These are phyloP conservation scores for Cytospora piceae DNA, from an alignment of 2,329 filamentous ascomycete species.

Conservation along the genomic window DNA sequence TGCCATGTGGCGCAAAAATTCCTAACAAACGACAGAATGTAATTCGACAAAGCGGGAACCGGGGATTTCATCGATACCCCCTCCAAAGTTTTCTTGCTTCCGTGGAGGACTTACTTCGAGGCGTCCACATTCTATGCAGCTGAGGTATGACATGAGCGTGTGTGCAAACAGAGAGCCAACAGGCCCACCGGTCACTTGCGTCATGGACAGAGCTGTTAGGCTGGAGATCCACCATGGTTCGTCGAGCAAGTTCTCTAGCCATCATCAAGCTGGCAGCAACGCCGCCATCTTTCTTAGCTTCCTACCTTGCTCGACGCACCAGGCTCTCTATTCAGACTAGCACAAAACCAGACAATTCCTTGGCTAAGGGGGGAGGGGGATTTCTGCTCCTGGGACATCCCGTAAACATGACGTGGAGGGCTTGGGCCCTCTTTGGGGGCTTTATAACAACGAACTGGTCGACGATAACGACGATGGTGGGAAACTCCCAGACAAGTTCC, in stretches of 20 bases:
- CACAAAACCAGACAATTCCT: background rate
- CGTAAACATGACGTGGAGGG: conserved; percentile 1
- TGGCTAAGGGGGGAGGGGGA: background rate
- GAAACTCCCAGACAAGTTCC: background rate
- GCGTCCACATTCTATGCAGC: background rate
- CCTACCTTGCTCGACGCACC: background rate
- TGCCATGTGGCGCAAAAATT: background rate
- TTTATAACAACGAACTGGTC: background rate
- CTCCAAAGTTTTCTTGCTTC: background rate
- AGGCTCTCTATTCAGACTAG: background rate
- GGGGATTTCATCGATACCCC: background rate
- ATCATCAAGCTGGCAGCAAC: background rate
- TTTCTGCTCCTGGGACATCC: background rate
- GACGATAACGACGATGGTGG: background rate
- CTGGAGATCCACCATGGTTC: background rate
- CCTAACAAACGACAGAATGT: background rate
- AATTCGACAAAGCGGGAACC: background rate
- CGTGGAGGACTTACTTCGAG: background rate
- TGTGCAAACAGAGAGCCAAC: background rate
- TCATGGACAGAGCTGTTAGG: background rate
- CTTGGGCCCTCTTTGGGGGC: background rate
- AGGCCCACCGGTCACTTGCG: background rate
- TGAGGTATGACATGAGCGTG: background rate
- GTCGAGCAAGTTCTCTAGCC: background rate
- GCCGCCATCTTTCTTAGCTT: background rate